Evolutionary conservation across 495 filamentous ascomycete genomes (phyloP).

Genomic region (Penicillium mononematosum): DNA sequence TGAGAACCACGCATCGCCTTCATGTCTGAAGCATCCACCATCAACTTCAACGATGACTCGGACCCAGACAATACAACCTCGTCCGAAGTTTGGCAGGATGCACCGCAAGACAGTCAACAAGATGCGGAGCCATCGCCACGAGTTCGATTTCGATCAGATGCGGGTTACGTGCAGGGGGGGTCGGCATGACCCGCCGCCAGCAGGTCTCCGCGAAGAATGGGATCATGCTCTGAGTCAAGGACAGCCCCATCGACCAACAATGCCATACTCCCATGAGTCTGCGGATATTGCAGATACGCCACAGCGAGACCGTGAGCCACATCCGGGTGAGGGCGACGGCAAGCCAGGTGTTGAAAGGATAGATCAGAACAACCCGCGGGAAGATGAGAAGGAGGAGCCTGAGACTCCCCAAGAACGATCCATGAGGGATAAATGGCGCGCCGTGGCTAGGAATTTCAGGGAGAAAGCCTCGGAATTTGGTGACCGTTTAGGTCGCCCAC

Average conservation of each 20-base stretch:
- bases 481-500: slow-evolving; percentile 24
- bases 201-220: slow-evolving; percentile 12
- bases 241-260: slow-evolving; percentile 14
- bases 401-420: neutral
- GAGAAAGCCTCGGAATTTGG: slow-evolving; percentile 8
- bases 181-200: neutral
- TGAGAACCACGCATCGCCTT: slow-evolving; percentile 1
- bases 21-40: slow-evolving; percentile 3
- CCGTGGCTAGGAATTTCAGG: slow-evolving; percentile 6
- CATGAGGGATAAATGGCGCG: slow-evolving; percentile 4
- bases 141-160: slow-evolving; percentile 23
- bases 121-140: slow-evolving; percentile 8
- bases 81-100: neutral
- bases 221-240: slow-evolving; percentile 12
- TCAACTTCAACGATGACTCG: slow-evolving; percentile 2
- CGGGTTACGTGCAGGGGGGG: neutral
- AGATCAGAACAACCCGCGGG: neutral
- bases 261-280: slow-evolving; percentile 19
- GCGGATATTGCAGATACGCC: slow-evolving; percentile 21
- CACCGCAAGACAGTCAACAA: neutral
- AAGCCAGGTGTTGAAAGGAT: neutral
- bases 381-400: neutral
- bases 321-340: neutral
- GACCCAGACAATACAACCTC: slow-evolving; percentile 3
- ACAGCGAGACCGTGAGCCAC: slow-evolving; percentile 12